Evolutionary conservation across 768 basidiomycete genomes (phyloP), one percentile per base, ranked within the genome.

Genomic region (Phanerochaete carnosa): DNA sequence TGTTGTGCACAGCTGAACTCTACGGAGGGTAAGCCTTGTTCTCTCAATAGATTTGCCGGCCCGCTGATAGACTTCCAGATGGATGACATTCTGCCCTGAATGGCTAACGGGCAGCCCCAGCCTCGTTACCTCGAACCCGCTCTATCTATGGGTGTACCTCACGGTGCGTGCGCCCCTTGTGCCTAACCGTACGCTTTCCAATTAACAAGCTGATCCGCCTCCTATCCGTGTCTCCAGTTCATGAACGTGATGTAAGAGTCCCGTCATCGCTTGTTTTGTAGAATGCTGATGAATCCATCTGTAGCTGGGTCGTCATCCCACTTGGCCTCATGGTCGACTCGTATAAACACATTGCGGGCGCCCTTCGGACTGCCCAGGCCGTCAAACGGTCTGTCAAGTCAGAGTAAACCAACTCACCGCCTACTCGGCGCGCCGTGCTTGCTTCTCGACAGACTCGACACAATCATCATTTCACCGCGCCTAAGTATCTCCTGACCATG

Each of bases 71-170:
- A 16, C 30, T 30, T 8, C 28, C 19, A 71, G 70, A 16, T 92
- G 86, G 86, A 92, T 94, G 92, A 94, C 91, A 2, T 94, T 94
- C 74, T 87, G 86, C 68, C 92, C 92, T 0, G 92, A 93, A 73
- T 93, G 90, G 90, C 75, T 94, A 51, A 86, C 82, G 0, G 90
- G 89, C 22, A 89, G 83, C 67, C 84, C 86, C 0, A 89, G 80
- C 70, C 73, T 94, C 56, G 80, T 89, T 66, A 90, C 83, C 0
- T 88, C 87, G 8, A 90, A 91, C 65, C 74, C 77, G 28, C 73
- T 92, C 37, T 82, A 86, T 68, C 78, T 92, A 55, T 94, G 90
- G 90, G 85, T 92, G 11, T 92, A 93, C 74, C 85, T 93, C 45
- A 69, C 87, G 61, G 90, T 93, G 69, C 66, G 88, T 80, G 5